Base-by-base conservation (phyloP, 306 rosid genomes). In the Prunus kanzakura region DNA sequence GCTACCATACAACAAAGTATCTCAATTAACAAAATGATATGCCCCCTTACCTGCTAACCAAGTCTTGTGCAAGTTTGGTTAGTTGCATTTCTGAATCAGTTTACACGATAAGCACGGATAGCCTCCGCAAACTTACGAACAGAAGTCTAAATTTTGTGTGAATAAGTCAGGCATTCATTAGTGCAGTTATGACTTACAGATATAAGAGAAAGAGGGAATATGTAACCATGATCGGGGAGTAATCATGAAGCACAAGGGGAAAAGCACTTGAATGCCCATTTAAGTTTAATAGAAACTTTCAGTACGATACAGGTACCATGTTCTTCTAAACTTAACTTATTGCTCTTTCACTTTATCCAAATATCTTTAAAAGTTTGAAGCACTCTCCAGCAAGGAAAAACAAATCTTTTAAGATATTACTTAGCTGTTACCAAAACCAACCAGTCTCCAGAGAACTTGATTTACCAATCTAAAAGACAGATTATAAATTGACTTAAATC, bases 71-170 rank as follows among this genome's bases (percentile, higher is more conserved):
- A 83, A 90, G 85, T 76, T 84, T 77, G 52, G 84, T 77, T 52
- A 90, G 85, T 73, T 92, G 95, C 58, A 68, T 81, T 62, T 84
- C 91, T 69, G 97, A 92, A 87, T 92, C 92, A 11, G 96, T 90
- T 92, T 25, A 83, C 88, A 45, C 83, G 84, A 82, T 89, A 91
- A 69, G 97, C 92, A 79, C 72, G 87, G 71, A 92, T 47, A 66
- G 96, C 97, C 84, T 89, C 97, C 72, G 81, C 88, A 82, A 89
- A 88, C 80, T 90, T 96, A 6, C 67, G 85, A 82, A 92, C 86
- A 73, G 93, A 84, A 20, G 50, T 87, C 99, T 95, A 72, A 51
- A 79, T 78, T 77, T 20, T 57, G 76, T 79, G 50, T 52, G 79
- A 45, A 29, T 9, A 51, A 51, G 52, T 43, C 46, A 65, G 80